Base-by-base conservation (phyloP, 2,329 filamentous ascomycete species). In the Trichoderma afroharzianum region DNA sequence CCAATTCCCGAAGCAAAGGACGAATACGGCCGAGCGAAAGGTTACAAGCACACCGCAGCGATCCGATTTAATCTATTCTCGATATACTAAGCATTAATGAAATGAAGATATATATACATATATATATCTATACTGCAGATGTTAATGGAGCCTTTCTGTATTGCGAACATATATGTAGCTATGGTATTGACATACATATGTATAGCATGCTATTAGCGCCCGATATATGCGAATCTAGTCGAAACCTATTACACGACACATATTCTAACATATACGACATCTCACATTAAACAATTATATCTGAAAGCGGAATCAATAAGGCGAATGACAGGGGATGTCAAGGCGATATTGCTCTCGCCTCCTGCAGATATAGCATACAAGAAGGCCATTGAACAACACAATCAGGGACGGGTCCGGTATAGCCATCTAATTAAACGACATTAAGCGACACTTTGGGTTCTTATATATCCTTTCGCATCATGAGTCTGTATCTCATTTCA, bases 1-100 rank as follows among this genome's bases (percentile, higher is more conserved):
- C 9, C 11, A 0, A 53, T 14, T 1, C 21, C 6, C 0, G 21
- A 53, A 12, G 24, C 0, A n/a, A 43, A 43, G 0, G 11, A 53
- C 5, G 11, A 53, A 53, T 21, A 14, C 47, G 1, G 11, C n/a
- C 47, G n/a, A 53, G 9, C 3, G 9, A 12, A 50, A 6, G 9
- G 15, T 18, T 39, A 39, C 14, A 39, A 39, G 15, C 14, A 39
- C 14, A 39, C 36, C 3, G 14, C 36, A 39, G 36, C 6, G 2
- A 39, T 18, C 18, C 36, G 14, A 18, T 7, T 6, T 18, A 7
- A 3, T 18, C 36, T 39, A 7, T 39, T 18, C 6, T 7, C 15
- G 6, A 43, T 9, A n/a, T 15, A 1, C 7, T 4, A n/a, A n/a
- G 1, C 39, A 43, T 3, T n/a, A n/a, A n/a, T 18, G 0, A 43